Evolutionary conservation across 2,329 filamentous ascomycete species (phyloP), one percentile per base, ranked within the genome.

Genomic region (Colletotrichum sojae): DNA sequence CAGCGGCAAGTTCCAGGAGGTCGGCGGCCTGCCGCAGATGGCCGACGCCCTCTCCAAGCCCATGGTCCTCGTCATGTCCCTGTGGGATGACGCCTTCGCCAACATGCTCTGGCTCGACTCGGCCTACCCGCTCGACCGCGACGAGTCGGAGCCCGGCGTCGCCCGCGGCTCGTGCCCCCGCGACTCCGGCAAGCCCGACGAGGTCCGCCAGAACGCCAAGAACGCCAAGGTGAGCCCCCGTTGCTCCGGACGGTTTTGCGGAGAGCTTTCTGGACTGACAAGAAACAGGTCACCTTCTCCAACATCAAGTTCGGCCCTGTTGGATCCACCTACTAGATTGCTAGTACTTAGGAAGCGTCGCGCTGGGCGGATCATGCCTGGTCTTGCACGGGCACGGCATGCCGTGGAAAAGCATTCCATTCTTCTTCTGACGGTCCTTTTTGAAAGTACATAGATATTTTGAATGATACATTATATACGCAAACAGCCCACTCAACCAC

Each of bases 31-130:
- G 70, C 75, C 80, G 10, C 76, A 76, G 36, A 88, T 91, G 83
- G 84, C 84, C 72, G 72, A 81, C 2, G 88, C 86, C 22, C 77
- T 91, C 57, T 78, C 78, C 6, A 74, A 83, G 64, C 89, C 88
- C 52, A 88, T 91, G 85, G 89, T 90, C 39, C 83, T 91, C 18
- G 88, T 90, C 73, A 84, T 91, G 84, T 85, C 82, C 40, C 81
- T 89, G 72, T 89, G 86, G 87, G 88, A 90, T 73, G 89, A 91
- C 79, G 73, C 39, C 40, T 66, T 58, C 48, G 48, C 55, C 55
- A 66, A 60, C 46, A 66, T 66, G 63, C 86, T 91, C 75, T 94
- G 91, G 92, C 87, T 94, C 74, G 91, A 93, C 83, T 88, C 87
- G 69, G 86, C 82, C 76, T 91, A 87, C 83, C 90, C 90, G 53